Evolutionary conservation across 2,329 filamentous ascomycete species (phyloP), one percentile per base, ranked within the genome.

Genomic region (Aspergillus sojae): DNA sequence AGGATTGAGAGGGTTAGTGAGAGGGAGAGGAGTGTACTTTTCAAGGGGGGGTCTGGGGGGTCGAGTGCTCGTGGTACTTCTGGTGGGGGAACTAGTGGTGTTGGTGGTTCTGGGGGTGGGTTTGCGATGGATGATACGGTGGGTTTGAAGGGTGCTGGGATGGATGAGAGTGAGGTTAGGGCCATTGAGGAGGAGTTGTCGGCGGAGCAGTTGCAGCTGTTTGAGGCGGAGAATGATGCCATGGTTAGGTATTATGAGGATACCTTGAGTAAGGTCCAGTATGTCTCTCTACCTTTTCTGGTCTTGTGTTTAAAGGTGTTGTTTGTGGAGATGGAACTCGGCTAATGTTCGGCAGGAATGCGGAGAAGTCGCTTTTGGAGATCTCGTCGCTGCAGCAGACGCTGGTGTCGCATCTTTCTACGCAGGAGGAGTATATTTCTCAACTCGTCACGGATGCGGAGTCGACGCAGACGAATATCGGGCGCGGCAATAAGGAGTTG

Each of bases 161-260:
- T 67, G 69, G 11, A 64, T 67, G 11, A 52, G 50, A 69, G 66
- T 4, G 77, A 79, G 55, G 69, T 71, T 2, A 74, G 74, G 21
- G 74, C 76, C 7, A 81, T 84, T 48, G 83, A 85, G 72, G 75
- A 87, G 48, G 86, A 89, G 66, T 81, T 97, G 65, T 92, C 91
- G 21, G 84, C 89, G 26, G 93, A 97, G 74, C 94, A 98, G 78
- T 82, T 95, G 58, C 94, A 97, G 77, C 86, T 97, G 75, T 98
- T 99, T 80, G 94, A 94, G 70, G 87, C 93, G 78, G 94, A 96
- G 74, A 97, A 98, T 75, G 89, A 93, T 77, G 89, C 92, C 67
- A 93, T 99, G 89, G 84, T 98, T 70, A 91, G 91, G 77, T 92
- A 97, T 78, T 97, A 96, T 78, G 93, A 97, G 78, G 93, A 91